Percentiles rank a stretch among this genome's conserved stretches.
These are phyloP conservation scores for Ramularia collo-cygni DNA, from an alignment of 2,329 filamentous ascomycete genomes.

Conservation along the genomic window DNA sequence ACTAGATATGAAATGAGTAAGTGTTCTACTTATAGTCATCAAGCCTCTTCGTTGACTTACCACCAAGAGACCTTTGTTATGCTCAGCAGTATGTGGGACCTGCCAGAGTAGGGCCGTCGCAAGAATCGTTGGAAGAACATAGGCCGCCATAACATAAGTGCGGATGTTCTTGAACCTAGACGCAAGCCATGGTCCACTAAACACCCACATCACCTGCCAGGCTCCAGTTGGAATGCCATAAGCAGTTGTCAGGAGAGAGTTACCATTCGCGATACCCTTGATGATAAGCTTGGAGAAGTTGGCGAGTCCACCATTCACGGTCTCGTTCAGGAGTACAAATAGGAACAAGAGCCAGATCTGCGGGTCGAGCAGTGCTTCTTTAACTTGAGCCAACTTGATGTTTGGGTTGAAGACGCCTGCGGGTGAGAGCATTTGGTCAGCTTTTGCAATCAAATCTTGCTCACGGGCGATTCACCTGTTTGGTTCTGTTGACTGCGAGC, in stretches of 20 bases:
- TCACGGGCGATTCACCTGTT: slow-evolving; percentile 31
- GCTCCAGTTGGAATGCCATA: slow-evolving; percentile 50
- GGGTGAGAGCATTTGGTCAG: too few species aligned
- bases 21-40: too few species aligned
- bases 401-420: slow-evolving; percentile 35
- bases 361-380: slow-evolving; percentile 55
- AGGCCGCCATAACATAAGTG: slow-evolving; percentile 48
- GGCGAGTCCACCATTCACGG: slow-evolving; percentile 47
- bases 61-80: slow-evolving; percentile 42
- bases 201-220: slow-evolving; percentile 49
- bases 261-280: slow-evolving; percentile 40
- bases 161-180: slow-evolving; percentile 45
- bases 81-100: slow-evolving; percentile 33
- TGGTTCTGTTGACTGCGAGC: slow-evolving; percentile 40
- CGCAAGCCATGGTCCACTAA: slow-evolving; percentile 47
- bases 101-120: slow-evolving; percentile 47
- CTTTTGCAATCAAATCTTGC: too few species aligned
- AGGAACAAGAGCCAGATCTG: slow-evolving; percentile 42
- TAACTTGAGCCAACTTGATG: slow-evolving; percentile 48
- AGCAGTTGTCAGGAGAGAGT: slow-evolving; percentile 43
- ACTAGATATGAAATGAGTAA: too few species aligned
- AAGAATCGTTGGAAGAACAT: slow-evolving; percentile 46
- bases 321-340: slow-evolving; percentile 45
- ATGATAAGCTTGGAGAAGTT: slow-evolving; percentile 53
- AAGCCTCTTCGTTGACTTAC: too few species aligned